These are phyloP conservation scores for Populus ilicifolia DNA, from an alignment of 345 rosid species.

Conservation along the genomic window DNA sequence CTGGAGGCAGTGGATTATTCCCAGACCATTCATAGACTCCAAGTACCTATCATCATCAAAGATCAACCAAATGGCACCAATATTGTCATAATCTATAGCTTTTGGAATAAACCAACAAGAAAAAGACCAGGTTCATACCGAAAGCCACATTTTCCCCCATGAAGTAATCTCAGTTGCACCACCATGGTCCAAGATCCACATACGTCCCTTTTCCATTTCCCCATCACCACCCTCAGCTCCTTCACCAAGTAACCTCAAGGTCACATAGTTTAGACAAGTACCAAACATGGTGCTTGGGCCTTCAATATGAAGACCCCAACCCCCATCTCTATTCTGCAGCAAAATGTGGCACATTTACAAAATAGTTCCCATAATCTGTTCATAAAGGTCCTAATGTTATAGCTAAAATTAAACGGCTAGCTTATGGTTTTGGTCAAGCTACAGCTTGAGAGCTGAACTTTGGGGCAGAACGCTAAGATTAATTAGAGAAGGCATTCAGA, in stretches of 20 bases:
- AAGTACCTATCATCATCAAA: conserved; percentile 56
- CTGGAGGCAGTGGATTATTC: conserved; percentile 94
- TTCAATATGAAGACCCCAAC: conserved; percentile 98
- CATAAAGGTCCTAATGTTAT: no score
- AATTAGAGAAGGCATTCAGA: no score
- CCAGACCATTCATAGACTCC: conserved; percentile 96
- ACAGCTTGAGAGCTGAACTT: no score
- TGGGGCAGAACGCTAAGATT: no score
- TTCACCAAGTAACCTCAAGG: conserved; percentile 92
- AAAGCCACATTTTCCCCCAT: conserved; percentile 99
- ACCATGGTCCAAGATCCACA: conserved; percentile 86
- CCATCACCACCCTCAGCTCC: conserved; percentile 81
- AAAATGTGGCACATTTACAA: no score
- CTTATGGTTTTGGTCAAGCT: no score
- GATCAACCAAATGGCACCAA: conserved; percentile 4
- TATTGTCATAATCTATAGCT: not conserved
- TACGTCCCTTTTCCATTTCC: conserved; percentile 71
- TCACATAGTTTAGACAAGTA: conserved; percentile 74
- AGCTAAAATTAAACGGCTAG: no score
- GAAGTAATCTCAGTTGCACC: conserved; percentile 89
- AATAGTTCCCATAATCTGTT: no score
- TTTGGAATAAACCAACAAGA: no score
- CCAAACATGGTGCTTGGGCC: conserved; percentile 99
- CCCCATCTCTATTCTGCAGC: conserved; percentile 87
- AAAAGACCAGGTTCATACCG: conserved; percentile 47